Base-by-base conservation (phyloP, 176 grass and related monocot species). In the Oryza rufipogon region DNA sequence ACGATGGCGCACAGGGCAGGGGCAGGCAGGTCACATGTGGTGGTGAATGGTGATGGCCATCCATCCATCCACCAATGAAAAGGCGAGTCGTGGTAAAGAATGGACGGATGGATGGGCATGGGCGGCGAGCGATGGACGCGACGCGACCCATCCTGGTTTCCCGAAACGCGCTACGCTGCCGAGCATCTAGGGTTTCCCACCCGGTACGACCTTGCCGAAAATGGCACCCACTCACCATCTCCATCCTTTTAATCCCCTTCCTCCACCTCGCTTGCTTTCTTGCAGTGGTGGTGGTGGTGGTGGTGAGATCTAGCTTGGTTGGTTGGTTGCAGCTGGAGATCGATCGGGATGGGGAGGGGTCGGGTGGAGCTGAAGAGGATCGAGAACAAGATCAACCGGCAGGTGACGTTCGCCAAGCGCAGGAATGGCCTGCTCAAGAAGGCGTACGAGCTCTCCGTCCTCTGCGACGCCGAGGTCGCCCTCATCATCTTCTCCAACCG, bases 401-500 rank as follows among this genome's bases (percentile, higher is more conserved):
- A 94, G 89, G 92, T 94, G 64, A 89, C 85, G 38, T 94, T 94
- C 82, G 78, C 92, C 28, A 94, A 94, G 89, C 89, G 92, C 46
- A 75, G 89, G 74, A 92, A 90, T 71, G 92, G 92, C 1, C 79
- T 94, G 32, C 85, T 94, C 81, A 94, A 92, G 89, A 94, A 92
- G 81, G 92, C 92, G 0, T 92, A 90, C 81, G 92, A 94, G 90
- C 92, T 94, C 54, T 91, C 89, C 38, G 87, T 94, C n/a, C 92
- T 94, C 19, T 94, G 89, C 89, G 87, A 94, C 66, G 89, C 92
- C 41, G 92, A 94, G 89, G 92, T 92, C 74, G 87, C 89, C 28
- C 87, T 92, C 78, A 86, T 94, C 87, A 61, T 94, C 92, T 94
- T 94, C 89, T 94, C 92, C 85, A 87, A 75, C 85, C 87, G 82